A percentile compares a stretch with the other conserved stretches of the same genome.
Evolutionary conservation across 257 asterid genomes (phyloP).

Genomic region (Apocynum venetum): DNA sequence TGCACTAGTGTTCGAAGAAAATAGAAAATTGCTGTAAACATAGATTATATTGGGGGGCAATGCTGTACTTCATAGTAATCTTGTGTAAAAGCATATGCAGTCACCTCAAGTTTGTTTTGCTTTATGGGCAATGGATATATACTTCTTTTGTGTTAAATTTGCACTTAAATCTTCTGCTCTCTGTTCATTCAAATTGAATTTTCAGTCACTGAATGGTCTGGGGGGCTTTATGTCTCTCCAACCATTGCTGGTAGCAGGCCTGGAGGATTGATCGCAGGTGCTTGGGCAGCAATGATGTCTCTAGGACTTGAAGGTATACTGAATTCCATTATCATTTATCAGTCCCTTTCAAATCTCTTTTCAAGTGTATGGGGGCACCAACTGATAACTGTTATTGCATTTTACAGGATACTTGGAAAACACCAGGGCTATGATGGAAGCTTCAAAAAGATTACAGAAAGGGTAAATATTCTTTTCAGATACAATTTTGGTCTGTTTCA

Average conservation of each 20-base stretch:
- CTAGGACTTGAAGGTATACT: slow-evolving; percentile 82
- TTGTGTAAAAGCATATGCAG: neutral
- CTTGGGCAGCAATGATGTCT: slow-evolving; percentile 99
- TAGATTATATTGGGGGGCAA: neutral
- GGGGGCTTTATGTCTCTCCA: slow-evolving; percentile 95
- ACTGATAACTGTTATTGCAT: slow-evolving; percentile 19
- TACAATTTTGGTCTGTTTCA: slow-evolving; percentile 3
- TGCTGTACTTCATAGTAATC: neutral
- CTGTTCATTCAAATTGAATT: slow-evolving; percentile 6
- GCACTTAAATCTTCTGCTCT: neutral
- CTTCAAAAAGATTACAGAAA: slow-evolving; percentile 78
- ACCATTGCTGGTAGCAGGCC: slow-evolving; percentile 98
- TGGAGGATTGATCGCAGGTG: slow-evolving; percentile 94
- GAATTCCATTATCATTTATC: slow-evolving; percentile 10
- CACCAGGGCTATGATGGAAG: slow-evolving; percentile 88
- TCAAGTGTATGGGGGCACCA: slow-evolving; percentile 5
- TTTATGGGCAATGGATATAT: neutral
- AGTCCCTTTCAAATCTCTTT: slow-evolving; percentile 10
- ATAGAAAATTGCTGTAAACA: neutral
- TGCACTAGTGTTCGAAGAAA: neutral
- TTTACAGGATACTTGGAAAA: slow-evolving; percentile 79
- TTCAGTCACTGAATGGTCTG: slow-evolving; percentile 97
- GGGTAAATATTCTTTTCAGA: slow-evolving; percentile 48
- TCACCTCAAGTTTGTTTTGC: neutral
- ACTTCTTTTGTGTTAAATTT: neutral